Conservation (phyloP, 1,284 basidiomycete species). For the Papiliotrema nemorosa region DNA sequence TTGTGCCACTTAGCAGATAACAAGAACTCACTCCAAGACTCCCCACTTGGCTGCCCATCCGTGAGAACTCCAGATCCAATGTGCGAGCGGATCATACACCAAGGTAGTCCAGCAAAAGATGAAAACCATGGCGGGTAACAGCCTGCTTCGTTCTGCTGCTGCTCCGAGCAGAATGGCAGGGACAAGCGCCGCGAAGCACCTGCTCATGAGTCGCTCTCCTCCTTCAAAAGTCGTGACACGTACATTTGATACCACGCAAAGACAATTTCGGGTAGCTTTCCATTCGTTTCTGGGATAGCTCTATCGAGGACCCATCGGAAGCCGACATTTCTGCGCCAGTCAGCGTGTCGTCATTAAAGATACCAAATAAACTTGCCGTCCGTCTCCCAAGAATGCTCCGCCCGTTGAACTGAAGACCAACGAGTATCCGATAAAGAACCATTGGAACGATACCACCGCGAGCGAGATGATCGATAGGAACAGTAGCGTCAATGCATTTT, state of each 20-base stretch:
- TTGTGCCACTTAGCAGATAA: background rate
- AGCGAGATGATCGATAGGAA: conserved; percentile 63
- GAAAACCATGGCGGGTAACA: conserved; percentile 83
- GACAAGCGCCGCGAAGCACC: conserved; percentile 51
- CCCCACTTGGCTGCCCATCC: conserved; percentile 92
- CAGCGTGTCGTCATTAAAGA: background rate
- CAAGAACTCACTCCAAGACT: conserved; percentile 64
- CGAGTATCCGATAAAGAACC: conserved; percentile 83
- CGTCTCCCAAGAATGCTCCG: conserved; percentile 60
- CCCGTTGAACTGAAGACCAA: conserved; percentile 72
- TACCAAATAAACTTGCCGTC: conserved; percentile 37
- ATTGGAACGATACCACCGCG: conserved; percentile 72
- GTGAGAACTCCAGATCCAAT: conserved; percentile 69
- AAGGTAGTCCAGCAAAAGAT: conserved; percentile 69
- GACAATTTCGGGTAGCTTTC: conserved; percentile 54
- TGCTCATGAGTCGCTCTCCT: background rate
- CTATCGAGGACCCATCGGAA: conserved; percentile 66
- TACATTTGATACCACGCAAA: conserved; percentile 80
- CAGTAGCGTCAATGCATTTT: conserved; percentile 55
- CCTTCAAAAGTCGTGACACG: background rate
- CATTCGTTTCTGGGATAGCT: conserved; percentile 64
- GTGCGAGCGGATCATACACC: conserved; percentile 70
- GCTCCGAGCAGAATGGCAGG: conserved; percentile 57
- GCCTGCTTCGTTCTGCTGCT: conserved; percentile 81
- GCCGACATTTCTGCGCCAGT: conserved; percentile 49